Conservation (phyloP, 306 rosid genomes). For the Glycine latifolia region DNA sequence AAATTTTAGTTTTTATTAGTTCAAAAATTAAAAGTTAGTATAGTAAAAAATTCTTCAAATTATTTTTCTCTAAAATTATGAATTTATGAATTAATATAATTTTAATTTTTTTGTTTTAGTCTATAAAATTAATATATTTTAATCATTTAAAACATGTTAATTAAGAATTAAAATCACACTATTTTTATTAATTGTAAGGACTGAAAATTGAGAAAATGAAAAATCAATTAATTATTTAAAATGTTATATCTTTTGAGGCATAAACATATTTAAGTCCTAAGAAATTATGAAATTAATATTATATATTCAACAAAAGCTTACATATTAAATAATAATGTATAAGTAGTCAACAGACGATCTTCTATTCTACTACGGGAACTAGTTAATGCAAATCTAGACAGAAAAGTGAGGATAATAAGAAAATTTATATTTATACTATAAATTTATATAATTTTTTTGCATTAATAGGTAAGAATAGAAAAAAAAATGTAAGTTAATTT, state of each 20-base stretch:
- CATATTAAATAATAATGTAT: not conserved
- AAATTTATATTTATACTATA: not conserved
- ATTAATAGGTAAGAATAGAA: too few relatives aligned
- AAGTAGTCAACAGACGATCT: not conserved
- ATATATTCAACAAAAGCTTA: too few relatives aligned
- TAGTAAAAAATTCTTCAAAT: too few relatives aligned
- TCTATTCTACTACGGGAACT: not conserved
- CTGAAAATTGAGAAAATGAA: not conserved
- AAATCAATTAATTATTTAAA: too few relatives aligned
- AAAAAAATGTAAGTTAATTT: too few relatives aligned
- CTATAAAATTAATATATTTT: too few relatives aligned
- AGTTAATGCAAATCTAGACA: not conserved
- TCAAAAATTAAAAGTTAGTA: not conserved
- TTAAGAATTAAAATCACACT: not conserved
- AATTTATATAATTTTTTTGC: too few relatives aligned
- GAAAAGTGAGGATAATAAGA: not conserved
- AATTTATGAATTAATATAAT: too few relatives aligned
- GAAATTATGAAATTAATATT: too few relatives aligned
- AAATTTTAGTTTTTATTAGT: not conserved
- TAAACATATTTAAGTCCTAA: not conserved
- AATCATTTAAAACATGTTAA: too few relatives aligned
- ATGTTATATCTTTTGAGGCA: not conserved
- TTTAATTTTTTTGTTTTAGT: too few relatives aligned
- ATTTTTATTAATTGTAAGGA: not conserved
- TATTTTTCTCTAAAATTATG: too few relatives aligned